Conservation (phyloP, 2,329 filamentous ascomycete genomes). For the Fusarium verticillioides region DNA sequence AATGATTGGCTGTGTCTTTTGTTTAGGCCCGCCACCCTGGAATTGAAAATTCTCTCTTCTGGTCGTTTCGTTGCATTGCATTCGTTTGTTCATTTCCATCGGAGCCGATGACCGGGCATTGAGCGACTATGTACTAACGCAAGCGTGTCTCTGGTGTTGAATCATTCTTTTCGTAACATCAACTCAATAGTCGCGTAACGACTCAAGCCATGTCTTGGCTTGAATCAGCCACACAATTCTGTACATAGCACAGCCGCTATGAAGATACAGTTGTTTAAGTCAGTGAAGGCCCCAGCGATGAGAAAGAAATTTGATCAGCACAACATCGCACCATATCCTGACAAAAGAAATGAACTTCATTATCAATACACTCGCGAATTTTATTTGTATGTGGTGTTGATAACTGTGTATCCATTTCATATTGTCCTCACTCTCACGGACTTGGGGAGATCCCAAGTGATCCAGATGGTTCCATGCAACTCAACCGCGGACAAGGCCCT, state of each 20-base stretch:
- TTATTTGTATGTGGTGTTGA: neutral
- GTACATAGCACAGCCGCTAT: neutral
- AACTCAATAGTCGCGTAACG: slow-evolving; percentile 23
- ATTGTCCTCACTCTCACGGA: neutral
- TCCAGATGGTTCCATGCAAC: slow-evolving; percentile 32
- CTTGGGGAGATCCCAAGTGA: slow-evolving; percentile 19
- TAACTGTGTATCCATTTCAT: slow-evolving; percentile 3
- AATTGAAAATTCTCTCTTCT: slow-evolving; percentile 39
- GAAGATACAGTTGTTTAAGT: neutral
- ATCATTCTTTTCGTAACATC: slow-evolving; percentile 35
- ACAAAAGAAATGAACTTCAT: neutral
- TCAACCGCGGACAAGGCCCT: slow-evolving; percentile 20
- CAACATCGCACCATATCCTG: neutral
- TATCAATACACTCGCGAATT: neutral
- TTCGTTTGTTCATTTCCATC: slow-evolving; percentile 22
- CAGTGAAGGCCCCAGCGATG: neutral
- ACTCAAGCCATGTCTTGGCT: slow-evolving; percentile 19
- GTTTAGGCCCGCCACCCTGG: slow-evolving; percentile 30
- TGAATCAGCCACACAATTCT: slow-evolving; percentile 8
- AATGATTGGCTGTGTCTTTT: slow-evolving; percentile 33
- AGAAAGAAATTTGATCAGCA: neutral
- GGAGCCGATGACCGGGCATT: slow-evolving; percentile 42
- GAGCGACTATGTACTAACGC: neutral
- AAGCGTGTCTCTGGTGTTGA: slow-evolving; percentile 1
- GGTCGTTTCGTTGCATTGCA: slow-evolving; percentile 8